Conservation (phyloP, 2,329 filamentous ascomycete genomes). For the Xylariaceae sp. region DNA sequence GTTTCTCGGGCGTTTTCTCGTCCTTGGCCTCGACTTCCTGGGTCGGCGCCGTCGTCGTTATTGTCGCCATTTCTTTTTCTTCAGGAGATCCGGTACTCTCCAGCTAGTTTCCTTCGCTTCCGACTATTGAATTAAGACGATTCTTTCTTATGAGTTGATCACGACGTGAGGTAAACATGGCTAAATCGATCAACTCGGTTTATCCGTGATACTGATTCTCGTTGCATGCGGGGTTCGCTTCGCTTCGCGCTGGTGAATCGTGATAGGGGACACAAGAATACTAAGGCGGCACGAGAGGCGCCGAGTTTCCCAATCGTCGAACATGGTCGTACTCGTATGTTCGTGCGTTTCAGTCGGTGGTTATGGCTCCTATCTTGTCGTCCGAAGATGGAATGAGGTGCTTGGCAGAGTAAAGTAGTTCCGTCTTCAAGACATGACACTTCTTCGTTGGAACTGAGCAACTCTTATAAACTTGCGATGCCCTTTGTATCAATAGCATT, state of each 20-base stretch:
- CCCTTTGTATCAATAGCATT: too few species aligned
- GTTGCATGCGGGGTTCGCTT: constrained; percentile 8
- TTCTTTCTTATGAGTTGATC: not conserved
- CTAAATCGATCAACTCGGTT: constrained; percentile 10
- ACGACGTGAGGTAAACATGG: not conserved
- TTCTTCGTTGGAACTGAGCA: not conserved
- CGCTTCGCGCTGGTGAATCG: not conserved
- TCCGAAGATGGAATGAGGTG: not conserved
- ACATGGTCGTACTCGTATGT: not conserved
- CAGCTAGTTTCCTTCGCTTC: too few species aligned
- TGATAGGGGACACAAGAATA: constrained; percentile 10
- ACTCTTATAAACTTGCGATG: not conserved
- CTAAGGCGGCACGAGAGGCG: constrained; percentile 4
- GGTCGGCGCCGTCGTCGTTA: constrained; percentile 4
- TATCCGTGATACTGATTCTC: constrained; percentile 13
- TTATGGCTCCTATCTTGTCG: not conserved
- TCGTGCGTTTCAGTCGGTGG: not conserved
- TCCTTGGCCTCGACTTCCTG: constrained; percentile 5
- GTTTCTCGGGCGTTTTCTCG: constrained; percentile 7
- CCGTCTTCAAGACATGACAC: not conserved
- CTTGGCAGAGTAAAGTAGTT: not conserved
- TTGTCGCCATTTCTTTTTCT: constrained; percentile 9
- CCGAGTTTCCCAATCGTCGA: not conserved
- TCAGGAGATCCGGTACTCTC: not conserved
- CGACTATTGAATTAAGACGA: too few species aligned